Conservation (phyloP, 306 rosid genomes). For the Heteromeles arbutifolia region DNA sequence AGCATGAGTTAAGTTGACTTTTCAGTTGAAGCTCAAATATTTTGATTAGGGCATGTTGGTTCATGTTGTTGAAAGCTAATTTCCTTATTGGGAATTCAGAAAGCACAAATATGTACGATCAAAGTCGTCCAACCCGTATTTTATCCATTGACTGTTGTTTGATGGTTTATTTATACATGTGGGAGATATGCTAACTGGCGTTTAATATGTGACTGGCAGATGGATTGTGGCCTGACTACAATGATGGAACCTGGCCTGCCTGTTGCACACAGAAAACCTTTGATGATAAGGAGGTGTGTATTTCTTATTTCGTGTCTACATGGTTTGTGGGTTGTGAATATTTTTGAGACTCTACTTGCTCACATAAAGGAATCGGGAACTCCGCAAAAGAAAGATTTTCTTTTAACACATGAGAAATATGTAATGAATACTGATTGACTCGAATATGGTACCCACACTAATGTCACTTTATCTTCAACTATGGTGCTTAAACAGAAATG, state of each 20-base stretch:
- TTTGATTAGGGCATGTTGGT: neutral
- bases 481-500: neutral
- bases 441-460: neutral
- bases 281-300: conserved; percentile 61
- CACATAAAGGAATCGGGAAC: neutral
- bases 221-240: conserved; percentile 97
- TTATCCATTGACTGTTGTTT: neutral
- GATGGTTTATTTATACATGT: conserved; percentile 1
- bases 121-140: neutral
- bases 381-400: neutral
- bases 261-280: conserved; percentile 59
- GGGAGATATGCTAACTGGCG: neutral
- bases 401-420: neutral
- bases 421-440: neutral
- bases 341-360: neutral
- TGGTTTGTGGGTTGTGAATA: neutral
- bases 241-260: conserved; percentile 94
- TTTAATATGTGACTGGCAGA: conserved; percentile 39
- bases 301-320: neutral
- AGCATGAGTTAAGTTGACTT: neutral
- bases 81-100: neutral
- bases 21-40: neutral
- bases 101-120: neutral
- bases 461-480: neutral
- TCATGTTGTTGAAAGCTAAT: neutral